Base-by-base conservation (phyloP, 148 eudicot species). In the Amaranthus cruentus region DNA sequence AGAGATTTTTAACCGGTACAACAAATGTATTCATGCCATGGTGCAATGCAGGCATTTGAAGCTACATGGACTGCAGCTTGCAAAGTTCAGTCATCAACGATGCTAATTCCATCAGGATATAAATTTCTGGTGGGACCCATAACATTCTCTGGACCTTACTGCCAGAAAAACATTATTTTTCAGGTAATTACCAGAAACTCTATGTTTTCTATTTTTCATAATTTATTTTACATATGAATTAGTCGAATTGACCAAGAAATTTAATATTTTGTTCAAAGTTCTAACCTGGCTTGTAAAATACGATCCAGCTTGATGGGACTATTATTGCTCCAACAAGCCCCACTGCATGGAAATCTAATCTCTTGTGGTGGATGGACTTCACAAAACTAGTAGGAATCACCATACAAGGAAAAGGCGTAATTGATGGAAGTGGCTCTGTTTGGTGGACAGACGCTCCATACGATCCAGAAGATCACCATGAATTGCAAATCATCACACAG, bases 31-130 rank as follows among this genome's bases (percentile, higher is more conserved):
- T 75, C 15, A 52, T 65, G 68, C 38, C 71, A 79, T 70, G 50
- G 75, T 64, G 75, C 68, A 47, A 80, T 53, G 72, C 90, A 93
- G 98, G 98, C 98, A 70, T 93, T 93, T 62, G 80, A 89, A 87
- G 88, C 79, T 62, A 87, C 97, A 71, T 93, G 98, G 98, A 88
- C 83, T 61, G 81, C 87, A 68, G 95, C 91, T 81, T 93, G 98
- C 82, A 83, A 91, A 79, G 87, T 86, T 60, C 79, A 85, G 78
- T 85, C 97, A 62, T 91, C 98, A 42, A 85, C 87, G 11, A 81
- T 93, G 70, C 68, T 89, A 49, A 83, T 91, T 64, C 97, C 98
- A 77, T 67, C 90, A 15, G 86, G 83, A 47, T 84, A 81, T 74
- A 71, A 78, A 61, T 93, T 93, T 80, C 92, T 89, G 10, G 87